Conservation (phyloP, 176 grass and related monocot genomes). For the Zoysia pacifica region DNA sequence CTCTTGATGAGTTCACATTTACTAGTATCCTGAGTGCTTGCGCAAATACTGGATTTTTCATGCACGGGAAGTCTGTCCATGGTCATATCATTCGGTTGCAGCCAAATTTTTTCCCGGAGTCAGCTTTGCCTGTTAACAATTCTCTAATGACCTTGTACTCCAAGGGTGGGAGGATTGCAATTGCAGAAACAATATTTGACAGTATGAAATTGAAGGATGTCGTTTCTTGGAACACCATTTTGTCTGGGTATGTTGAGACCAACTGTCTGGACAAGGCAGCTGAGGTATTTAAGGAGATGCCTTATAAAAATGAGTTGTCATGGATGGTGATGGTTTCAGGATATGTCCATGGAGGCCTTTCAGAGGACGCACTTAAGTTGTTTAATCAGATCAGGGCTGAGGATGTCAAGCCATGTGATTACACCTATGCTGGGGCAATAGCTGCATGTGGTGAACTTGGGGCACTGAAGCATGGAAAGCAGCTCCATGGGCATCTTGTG, state of each 20-base stretch:
- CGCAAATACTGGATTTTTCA: constrained; percentile 56
- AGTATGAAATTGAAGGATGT: constrained; percentile 64
- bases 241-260: constrained; percentile 69
- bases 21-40: constrained; percentile 86
- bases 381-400: constrained; percentile 67
- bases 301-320: constrained; percentile 74
- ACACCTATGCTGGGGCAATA: constrained; percentile 69
- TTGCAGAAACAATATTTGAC: constrained; percentile 64
- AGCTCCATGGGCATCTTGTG: constrained; percentile 77
- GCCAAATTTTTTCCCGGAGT: constrained; percentile 57
- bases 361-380: constrained; percentile 68
- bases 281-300: constrained; percentile 70
- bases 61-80: constrained; percentile 79
- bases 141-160: constrained; percentile 79
- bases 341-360: constrained; percentile 66
- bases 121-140: constrained; percentile 78
- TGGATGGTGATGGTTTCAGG: constrained; percentile 95
- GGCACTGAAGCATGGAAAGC: constrained; percentile 58
- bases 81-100: constrained; percentile 59
- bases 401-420: constrained; percentile 63
- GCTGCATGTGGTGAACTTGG: constrained; percentile 80
- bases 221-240: constrained; percentile 90
- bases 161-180: constrained; percentile 51
- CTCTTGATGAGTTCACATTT: constrained; percentile 84
- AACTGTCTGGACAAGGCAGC: constrained; percentile 50